phyloP scores from a whole-genome alignment of 345 rosid species.

The Alliaria petiolata region DNA sequence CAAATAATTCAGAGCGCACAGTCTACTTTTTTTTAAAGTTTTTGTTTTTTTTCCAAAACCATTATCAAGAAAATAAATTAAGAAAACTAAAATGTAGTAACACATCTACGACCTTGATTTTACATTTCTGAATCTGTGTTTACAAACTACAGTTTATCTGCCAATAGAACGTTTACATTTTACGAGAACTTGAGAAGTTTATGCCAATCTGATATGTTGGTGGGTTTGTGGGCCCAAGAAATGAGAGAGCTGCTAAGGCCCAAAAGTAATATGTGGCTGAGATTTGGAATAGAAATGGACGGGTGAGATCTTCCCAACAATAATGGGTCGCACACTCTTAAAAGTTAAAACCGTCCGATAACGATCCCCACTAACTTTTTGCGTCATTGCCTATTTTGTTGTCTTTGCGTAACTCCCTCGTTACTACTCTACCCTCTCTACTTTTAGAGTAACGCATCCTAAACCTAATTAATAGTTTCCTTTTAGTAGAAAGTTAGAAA shows the following conservation, averaged over 20 bases:
- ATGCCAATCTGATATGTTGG: background rate
- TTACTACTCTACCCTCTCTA: conserved; percentile 6
- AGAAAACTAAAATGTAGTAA: background rate
- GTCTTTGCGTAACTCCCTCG: conserved; percentile 5
- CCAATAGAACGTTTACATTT: no score
- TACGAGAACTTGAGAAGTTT: background rate
- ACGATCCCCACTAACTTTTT: conserved; percentile 26
- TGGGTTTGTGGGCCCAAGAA: background rate
- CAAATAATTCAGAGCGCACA: background rate
- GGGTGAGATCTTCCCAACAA: conserved; percentile 14
- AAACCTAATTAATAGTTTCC: conserved; percentile 1
- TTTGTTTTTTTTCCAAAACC: background rate
- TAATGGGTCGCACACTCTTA: background rate
- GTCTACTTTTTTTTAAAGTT: no score
- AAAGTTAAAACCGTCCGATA: conserved; percentile 8
- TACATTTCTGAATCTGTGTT: background rate
- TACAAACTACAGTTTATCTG: background rate
- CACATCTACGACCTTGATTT: background rate
- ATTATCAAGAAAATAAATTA: background rate
- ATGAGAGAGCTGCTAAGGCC: background rate
- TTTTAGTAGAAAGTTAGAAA: background rate
- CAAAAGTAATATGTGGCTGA: conserved; percentile 7
- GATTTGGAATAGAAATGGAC: conserved; percentile 1
- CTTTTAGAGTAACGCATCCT: conserved; percentile 10
- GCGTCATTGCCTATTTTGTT: background rate